Evolutionary conservation across 768 basidiomycete genomes (phyloP).

Genomic region (Leucogyrophana mollusca): DNA sequence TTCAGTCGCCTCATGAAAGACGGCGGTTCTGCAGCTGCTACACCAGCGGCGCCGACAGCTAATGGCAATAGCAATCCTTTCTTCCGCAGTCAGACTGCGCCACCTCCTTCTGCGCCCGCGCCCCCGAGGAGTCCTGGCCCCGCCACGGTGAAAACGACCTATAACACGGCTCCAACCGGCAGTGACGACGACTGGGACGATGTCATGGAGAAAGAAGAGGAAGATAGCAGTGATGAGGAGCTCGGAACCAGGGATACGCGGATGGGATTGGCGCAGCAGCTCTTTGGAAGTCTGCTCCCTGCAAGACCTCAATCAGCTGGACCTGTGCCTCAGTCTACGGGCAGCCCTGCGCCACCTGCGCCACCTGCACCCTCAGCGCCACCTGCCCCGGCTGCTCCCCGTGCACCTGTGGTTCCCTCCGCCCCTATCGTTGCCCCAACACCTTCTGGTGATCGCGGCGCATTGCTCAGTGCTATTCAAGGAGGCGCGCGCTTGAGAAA

Average conservation of each 20-base stretch:
- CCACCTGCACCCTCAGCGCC: conserved; percentile 23
- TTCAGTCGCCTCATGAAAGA: conserved; percentile 69
- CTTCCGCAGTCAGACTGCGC: conserved; percentile 49
- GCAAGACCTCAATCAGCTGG: conserved; percentile 58
- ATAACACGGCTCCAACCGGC: conserved; percentile 59
- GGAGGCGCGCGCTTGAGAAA: conserved; percentile 69
- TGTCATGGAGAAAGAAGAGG: conserved; percentile 69
- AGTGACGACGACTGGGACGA: conserved; percentile 85
- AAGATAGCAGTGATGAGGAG: conserved; percentile 81
- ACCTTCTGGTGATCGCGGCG: conserved; percentile 52
- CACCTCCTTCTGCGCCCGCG: conserved; percentile 33
- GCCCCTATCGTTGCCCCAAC: conserved; percentile 33
- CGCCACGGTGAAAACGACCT: conserved; percentile 50
- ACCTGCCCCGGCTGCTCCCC: conserved; percentile 34
- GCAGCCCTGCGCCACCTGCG: conserved; percentile 16
- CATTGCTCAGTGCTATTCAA: conserved; percentile 79
- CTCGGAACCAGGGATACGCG: conserved; percentile 61
- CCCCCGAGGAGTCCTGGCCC: conserved; percentile 52
- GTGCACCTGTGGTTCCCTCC: conserved; percentile 34
- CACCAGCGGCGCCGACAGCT: conserved; percentile 27
- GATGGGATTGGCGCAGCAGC: conserved; percentile 68
- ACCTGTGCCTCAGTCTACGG: conserved; percentile 15
- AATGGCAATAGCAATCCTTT: conserved; percentile 74
- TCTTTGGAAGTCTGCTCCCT: conserved; percentile 75
- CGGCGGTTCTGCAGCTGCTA: conserved; percentile 33